Evolutionary conservation across 805 yeast genomes (phyloP).

Genomic region (Candida ortonii): DNA sequence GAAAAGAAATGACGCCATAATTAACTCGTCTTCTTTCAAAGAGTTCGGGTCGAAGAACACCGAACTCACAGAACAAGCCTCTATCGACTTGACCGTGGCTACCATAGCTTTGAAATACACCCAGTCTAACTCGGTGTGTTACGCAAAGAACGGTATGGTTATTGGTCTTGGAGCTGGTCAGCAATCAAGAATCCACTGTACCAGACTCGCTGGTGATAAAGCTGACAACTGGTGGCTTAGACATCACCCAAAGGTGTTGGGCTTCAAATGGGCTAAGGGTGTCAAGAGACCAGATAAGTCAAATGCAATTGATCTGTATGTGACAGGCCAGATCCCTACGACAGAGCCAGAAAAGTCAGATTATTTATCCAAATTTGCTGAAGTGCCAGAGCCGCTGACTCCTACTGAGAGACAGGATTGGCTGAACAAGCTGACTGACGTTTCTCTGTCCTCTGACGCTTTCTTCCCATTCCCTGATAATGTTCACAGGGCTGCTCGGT

Average conservation of each 20-base stretch:
- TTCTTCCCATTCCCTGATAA: constrained; percentile 99
- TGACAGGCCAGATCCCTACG: constrained; percentile 86
- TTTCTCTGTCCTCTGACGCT: constrained; percentile 94
- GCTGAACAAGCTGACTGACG: constrained; percentile 75
- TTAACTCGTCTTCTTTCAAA: constrained; percentile 83
- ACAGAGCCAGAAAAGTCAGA: constrained; percentile 91
- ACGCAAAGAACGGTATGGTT: constrained; percentile 99
- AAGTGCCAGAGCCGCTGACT: constrained; percentile 80
- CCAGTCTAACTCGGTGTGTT: constrained; percentile 97
- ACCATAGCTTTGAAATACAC: constrained; percentile 97
- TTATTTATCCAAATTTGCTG: constrained; percentile 84
- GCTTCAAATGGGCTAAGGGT: constrained; percentile 96
- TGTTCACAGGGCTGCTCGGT: constrained; percentile 94
- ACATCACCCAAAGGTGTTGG: constrained; percentile 94
- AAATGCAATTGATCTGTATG: constrained; percentile 93
- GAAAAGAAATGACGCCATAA: constrained; percentile 96
- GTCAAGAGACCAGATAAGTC: constrained; percentile 98
- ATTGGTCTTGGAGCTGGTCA: constrained; percentile 99
- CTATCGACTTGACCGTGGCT: constrained; percentile 92
- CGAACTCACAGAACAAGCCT: constrained; percentile 84
- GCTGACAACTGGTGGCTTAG: constrained; percentile 99
- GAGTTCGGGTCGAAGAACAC: constrained; percentile 89
- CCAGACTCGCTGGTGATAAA: constrained; percentile 98
- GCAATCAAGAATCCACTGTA: constrained; percentile 98
- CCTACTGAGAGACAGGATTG: constrained; percentile 82